phyloP scores from a whole-genome alignment of 2,329 filamentous ascomycete genomes.

The Trichoderma sp. region DNA sequence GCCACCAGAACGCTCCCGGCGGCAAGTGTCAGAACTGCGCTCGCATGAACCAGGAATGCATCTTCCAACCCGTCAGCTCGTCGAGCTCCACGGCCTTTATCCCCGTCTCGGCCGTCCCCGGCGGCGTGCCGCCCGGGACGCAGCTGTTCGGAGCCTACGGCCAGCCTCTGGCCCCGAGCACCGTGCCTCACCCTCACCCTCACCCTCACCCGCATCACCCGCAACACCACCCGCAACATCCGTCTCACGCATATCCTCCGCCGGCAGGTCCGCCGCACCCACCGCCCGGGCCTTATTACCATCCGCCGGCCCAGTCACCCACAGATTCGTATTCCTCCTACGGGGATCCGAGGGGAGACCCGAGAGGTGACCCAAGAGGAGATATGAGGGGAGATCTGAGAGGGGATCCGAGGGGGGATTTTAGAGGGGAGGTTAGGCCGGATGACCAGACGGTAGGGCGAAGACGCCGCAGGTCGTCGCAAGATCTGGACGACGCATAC shows the following conservation, averaged over 20 bases:
- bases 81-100: constrained; percentile 61
- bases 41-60: constrained; percentile 63
- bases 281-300: constrained; percentile 46
- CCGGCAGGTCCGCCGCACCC: constrained; percentile 32
- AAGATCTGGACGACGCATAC: constrained; percentile 47
- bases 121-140: constrained; percentile 59
- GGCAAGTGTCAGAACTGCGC: constrained; percentile 64
- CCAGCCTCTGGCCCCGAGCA: constrained; percentile 52
- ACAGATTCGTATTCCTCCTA: constrained; percentile 48
- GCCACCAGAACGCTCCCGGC: constrained; percentile 60
- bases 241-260: constrained; percentile 33
- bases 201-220: constrained; percentile 1
- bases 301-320: constrained; percentile 47
- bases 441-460: constrained; percentile 41
- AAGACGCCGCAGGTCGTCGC: constrained; percentile 44
- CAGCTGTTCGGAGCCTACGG: constrained; percentile 61
- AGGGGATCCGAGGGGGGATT: too few relatives aligned
- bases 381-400: too few relatives aligned
- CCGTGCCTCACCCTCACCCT: constrained; percentile 32
- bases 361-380: constrained; percentile 35
- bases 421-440: constrained; percentile 38
- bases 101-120: constrained; percentile 60
- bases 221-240: constrained; percentile 24
- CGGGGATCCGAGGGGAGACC: constrained; percentile 41
- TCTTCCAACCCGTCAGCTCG: constrained; percentile 62